These are phyloP conservation scores for Periglandula ipomoeae DNA, from an alignment of 2,329 filamentous ascomycete genomes.

Conservation along the genomic window DNA sequence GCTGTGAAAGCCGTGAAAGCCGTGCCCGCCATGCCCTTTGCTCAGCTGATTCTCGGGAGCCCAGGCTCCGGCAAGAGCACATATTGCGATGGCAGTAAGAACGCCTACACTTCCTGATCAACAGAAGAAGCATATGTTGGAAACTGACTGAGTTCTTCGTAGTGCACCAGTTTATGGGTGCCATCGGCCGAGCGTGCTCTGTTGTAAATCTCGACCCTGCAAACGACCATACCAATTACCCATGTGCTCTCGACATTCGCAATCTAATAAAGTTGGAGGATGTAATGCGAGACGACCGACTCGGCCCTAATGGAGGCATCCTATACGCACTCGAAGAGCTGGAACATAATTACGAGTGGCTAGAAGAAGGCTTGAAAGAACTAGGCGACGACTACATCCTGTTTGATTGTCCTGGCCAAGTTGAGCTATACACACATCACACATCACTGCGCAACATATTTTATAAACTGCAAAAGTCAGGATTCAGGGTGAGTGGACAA, in stretches of 20 bases:
- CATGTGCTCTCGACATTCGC: constrained; percentile 83
- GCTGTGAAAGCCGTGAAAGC: too few species aligned
- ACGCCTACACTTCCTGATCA: too few species aligned
- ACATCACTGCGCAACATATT: constrained; percentile 87
- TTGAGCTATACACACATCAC: constrained; percentile 95
- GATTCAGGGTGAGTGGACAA: constrained; percentile 90
- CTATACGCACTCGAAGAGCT: constrained; percentile 92
- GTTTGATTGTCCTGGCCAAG: constrained; percentile 94
- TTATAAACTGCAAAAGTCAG: constrained; percentile 78
- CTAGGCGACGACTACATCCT: constrained; percentile 85
- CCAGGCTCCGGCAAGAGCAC: constrained; percentile 95
- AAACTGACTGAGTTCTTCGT: neutral
- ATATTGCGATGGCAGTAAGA: constrained; percentile 86
- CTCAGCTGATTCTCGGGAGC: constrained; percentile 83
- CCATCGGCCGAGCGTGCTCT: constrained; percentile 89
- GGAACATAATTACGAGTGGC: constrained; percentile 88
- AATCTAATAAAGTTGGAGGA: constrained; percentile 84
- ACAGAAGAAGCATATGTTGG: neutral
- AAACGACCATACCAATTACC: constrained; percentile 86
- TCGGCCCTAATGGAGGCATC: constrained; percentile 88
- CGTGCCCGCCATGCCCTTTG: constrained; percentile 44
- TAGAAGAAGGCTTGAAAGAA: constrained; percentile 70
- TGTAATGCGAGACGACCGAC: constrained; percentile 82
- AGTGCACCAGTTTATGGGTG: constrained; percentile 96
- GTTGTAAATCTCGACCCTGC: constrained; percentile 95